phyloP scores from a whole-genome alignment of 345 rosid genomes.

The Carallia brachiata region DNA sequence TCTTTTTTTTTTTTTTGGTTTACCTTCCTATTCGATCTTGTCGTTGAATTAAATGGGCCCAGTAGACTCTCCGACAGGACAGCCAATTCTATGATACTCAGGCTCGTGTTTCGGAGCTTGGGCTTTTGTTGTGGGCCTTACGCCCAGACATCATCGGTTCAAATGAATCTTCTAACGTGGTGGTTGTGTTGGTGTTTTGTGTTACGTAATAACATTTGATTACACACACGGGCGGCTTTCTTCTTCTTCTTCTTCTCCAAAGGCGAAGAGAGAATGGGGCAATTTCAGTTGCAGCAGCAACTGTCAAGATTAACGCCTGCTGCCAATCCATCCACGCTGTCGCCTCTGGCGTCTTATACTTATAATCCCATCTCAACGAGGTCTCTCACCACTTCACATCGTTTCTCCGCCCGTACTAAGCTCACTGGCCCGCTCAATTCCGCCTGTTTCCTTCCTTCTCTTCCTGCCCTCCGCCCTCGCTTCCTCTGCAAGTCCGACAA shows the following conservation, averaged over 20 bases:
- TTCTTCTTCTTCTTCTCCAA: constrained; percentile 8
- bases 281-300: constrained; percentile 28
- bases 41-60: too few species aligned
- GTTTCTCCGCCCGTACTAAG: constrained; percentile 9
- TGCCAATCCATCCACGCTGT: not conserved
- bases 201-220: too few species aligned
- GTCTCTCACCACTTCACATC: not conserved
- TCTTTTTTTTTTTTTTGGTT: too few species aligned
- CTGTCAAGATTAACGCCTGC: constrained; percentile 10
- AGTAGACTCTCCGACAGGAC: too few species aligned
- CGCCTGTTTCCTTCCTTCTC: not conserved
- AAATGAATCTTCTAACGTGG: too few species aligned
- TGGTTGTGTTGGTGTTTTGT: too few species aligned
- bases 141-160: too few species aligned
- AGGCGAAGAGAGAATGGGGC: constrained; percentile 18
- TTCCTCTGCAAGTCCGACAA: constrained; percentile 21
- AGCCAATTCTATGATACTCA: too few species aligned
- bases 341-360: constrained; percentile 18
- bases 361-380: not conserved
- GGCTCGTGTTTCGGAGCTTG: too few species aligned
- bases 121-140: too few species aligned
- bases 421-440: not conserved
- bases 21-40: too few species aligned
- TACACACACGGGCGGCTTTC: not conserved
- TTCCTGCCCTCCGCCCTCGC: constrained; percentile 16